Evolutionary conservation across 2,329 filamentous ascomycete genomes (phyloP).

Genomic region (Dactylellina sp.): DNA sequence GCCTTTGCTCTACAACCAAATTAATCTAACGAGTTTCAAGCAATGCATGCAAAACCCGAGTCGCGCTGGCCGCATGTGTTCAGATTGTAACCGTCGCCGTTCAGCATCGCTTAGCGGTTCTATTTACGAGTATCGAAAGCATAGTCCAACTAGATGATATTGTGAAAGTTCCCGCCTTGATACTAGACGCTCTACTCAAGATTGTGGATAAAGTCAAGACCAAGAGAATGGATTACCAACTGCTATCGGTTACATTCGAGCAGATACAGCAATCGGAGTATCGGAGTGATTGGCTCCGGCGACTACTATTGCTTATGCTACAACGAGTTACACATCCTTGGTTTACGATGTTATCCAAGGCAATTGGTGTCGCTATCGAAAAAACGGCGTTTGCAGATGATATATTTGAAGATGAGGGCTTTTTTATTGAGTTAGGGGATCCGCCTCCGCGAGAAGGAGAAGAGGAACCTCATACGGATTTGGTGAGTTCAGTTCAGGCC

Average conservation of each 20-base stretch:
- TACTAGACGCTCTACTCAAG: conserved; percentile 63
- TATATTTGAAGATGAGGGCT: conserved; percentile 46
- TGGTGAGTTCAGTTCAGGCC: conserved; percentile 18
- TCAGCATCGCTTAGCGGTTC: conserved; percentile 58
- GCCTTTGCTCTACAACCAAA: neutral
- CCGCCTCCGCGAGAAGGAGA: conserved; percentile 31
- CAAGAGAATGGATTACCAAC: conserved; percentile 70
- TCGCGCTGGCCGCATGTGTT: conserved; percentile 59
- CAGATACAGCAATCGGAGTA: conserved; percentile 52
- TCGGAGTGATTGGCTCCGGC: conserved; percentile 50
- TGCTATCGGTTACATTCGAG: conserved; percentile 64
- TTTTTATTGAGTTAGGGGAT: conserved; percentile 52
- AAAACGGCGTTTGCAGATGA: conserved; percentile 21
- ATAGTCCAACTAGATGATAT: conserved; percentile 59
- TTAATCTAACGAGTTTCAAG: conserved; percentile 35
- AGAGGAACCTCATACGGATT: conserved; percentile 36
- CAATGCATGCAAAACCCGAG: conserved; percentile 47
- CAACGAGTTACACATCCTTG: conserved; percentile 42
- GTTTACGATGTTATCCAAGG: conserved; percentile 52
- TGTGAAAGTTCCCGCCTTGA: conserved; percentile 40
- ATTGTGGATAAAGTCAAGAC: conserved; percentile 66
- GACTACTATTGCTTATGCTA: conserved; percentile 45
- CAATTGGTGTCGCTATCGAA: conserved; percentile 38
- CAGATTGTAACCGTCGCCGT: conserved; percentile 58
- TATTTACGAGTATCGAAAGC: conserved; percentile 56